Evolutionary conservation across 441 rosid genomes (phyloP).

Genomic region (Gossypium davidsonii): DNA sequence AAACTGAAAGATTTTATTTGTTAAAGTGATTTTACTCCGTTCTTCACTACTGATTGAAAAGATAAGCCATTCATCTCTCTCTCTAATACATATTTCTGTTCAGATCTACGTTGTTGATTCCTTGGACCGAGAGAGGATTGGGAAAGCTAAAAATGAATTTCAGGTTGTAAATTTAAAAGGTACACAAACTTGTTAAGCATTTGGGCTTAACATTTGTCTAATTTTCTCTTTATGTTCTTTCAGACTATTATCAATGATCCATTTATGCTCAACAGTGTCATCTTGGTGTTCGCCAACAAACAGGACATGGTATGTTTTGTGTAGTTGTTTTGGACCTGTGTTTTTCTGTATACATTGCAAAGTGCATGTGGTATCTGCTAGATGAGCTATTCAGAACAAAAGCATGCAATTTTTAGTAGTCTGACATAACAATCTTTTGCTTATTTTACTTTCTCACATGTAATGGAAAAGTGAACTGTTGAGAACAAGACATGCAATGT

Average conservation of each 20-base stretch:
- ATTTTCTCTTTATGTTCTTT: conserved; percentile 23
- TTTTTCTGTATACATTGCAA: not conserved
- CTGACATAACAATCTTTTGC: not conserved
- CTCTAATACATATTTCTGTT: conserved; percentile 2
- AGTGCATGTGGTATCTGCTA: not conserved
- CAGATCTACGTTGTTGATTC: conserved; percentile 98
- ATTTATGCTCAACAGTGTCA: conserved; percentile 86
- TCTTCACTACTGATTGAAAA: not conserved
- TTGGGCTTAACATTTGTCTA: not conserved
- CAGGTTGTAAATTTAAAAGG: conserved; percentile 51
- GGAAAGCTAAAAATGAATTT: conserved; percentile 83
- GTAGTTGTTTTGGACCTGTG: not conserved
- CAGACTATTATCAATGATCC: conserved; percentile 96
- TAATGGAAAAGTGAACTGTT: too few species aligned
- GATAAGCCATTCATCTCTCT: not conserved
- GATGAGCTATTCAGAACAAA: not conserved
- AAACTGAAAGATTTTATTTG: not conserved
- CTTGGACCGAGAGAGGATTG: conserved; percentile 93
- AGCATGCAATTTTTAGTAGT: not conserved
- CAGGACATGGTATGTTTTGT: conserved; percentile 83
- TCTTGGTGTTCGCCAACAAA: conserved; percentile 95
- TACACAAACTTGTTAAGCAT: not conserved
- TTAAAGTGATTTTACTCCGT: not conserved
- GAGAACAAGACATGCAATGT: too few species aligned
- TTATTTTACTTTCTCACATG: too few species aligned